Conservation (phyloP, 306 rosid species). For the Cucurbita moschata region DNA sequence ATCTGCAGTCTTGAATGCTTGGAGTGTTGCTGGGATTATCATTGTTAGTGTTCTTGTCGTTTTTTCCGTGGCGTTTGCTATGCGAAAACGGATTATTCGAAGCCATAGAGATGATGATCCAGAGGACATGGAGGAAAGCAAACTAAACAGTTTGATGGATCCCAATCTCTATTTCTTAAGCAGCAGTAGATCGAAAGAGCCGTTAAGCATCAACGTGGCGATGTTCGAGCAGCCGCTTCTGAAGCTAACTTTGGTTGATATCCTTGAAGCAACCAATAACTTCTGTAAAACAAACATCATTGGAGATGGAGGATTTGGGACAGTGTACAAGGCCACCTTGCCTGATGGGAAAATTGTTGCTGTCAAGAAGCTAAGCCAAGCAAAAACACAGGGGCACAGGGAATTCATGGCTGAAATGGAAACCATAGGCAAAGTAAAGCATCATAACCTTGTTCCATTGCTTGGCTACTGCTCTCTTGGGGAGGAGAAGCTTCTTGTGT, state of each 20-base stretch:
- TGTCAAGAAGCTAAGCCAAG: constrained; percentile 86
- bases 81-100: constrained; percentile 36
- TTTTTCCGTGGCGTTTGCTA: constrained; percentile 29
- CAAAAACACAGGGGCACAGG: constrained; percentile 86
- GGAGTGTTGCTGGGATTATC: constrained; percentile 56
- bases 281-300: constrained; percentile 91
- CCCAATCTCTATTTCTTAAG: constrained; percentile 71
- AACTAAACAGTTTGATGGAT: constrained; percentile 46
- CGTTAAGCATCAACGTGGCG: constrained; percentile 79
- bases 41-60: constrained; percentile 26
- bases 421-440: constrained; percentile 92
- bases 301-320: constrained; percentile 98
- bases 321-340: constrained; percentile 85
- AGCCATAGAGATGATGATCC: constrained; percentile 32
- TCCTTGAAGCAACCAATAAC: constrained; percentile 81
- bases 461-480: constrained; percentile 90
- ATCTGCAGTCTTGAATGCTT: constrained; percentile 37
- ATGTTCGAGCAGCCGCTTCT: constrained; percentile 93
- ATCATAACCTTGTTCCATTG: constrained; percentile 68
- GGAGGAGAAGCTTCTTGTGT: constrained; percentile 89
- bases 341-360: constrained; percentile 69
- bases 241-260: constrained; percentile 58
- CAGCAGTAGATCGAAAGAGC: constrained; percentile 91
- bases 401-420: constrained; percentile 98
- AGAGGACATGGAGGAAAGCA: constrained; percentile 45